These are phyloP conservation scores for Coemansia aciculifera DNA, from an alignment of 192 early-diverging fungal species.

Conservation along the genomic window DNA sequence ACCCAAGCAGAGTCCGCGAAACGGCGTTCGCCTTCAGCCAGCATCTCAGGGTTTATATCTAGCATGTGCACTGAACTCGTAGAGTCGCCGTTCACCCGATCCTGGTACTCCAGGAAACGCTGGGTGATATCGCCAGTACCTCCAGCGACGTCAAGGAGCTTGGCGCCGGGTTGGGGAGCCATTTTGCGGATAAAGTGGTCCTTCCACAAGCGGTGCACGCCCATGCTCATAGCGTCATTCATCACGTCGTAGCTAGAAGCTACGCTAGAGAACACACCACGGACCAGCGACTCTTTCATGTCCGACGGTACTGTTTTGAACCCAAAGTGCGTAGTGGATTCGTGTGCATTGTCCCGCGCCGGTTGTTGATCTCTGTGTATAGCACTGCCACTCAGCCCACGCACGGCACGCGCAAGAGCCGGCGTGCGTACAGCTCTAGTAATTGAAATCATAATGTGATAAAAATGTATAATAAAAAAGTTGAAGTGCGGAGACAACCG, in stretches of 20 bases:
- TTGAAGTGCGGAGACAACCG: not conserved
- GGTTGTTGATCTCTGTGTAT: not conserved
- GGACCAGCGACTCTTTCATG: conserved; percentile 88
- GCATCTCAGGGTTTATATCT: conserved; percentile 97
- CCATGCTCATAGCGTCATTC: conserved; percentile 96
- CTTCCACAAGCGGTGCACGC: conserved; percentile 96
- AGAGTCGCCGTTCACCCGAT: conserved; percentile 63
- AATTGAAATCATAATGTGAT: not conserved
- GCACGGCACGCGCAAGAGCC: not conserved
- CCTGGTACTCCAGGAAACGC: conserved; percentile 86
- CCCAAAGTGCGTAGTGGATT: conserved; percentile 84
- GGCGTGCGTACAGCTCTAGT: not conserved
- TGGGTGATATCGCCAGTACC: conserved; percentile 98
- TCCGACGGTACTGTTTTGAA: conserved; percentile 84
- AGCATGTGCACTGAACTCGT: conserved; percentile 74
- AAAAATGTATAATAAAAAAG: not conserved
- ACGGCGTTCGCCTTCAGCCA: conserved; percentile 81
- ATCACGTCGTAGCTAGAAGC: conserved; percentile 96
- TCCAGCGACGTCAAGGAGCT: conserved; percentile 94
- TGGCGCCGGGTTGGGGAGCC: conserved; percentile 77
- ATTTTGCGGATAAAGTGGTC: conserved; percentile 85
- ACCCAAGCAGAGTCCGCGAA: conserved; percentile 55
- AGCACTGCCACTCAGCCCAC: not conserved
- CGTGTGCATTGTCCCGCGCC: not conserved
- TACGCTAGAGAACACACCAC: conserved; percentile 89